Evolutionary conservation across 2,329 filamentous ascomycete genomes (phyloP), one percentile per base, ranked within the genome.

Genomic region (Neopestalotiopsis rosae): DNA sequence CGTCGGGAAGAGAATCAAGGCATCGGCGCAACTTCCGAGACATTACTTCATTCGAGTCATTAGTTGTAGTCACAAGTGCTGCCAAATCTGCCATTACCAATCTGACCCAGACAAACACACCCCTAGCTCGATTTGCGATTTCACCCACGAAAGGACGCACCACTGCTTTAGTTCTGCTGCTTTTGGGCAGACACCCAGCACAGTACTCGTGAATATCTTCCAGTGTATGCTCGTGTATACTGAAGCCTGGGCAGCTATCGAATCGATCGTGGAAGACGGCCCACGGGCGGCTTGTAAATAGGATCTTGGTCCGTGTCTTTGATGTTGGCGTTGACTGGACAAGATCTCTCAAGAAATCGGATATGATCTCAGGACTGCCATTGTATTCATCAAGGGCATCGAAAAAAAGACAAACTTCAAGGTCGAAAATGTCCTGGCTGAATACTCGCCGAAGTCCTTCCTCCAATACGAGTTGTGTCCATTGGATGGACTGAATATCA

Each of bases 331-430:
- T n/a, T 24, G 14, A 7, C 20, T 56, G 5, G 17, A 56, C 14
- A 9, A 71, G 13, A 9, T 68, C 64, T 4, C 66, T 24, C n/a
- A 72, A 59, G 45, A 71, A 61, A 1, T 24, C 42, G 20, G 63
- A 65, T 24, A 72, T 69, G 34, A 70, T 70, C 28, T 69, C 68
- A 1, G 69, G 65, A 7, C 61, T 38, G 1, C 69, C 67, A 30
- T 70, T 69, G n/a, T 70, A 71, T 38, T 72, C 71, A 40, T 72
- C 71, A 9, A 71, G 49, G 2, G 71, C 71, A 45, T 72, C 71
- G 20, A 72, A 42, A 9, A 70, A 52, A 14, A 72, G n/a, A 52
- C 67, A 71, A 13, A 72, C 56, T 9, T 69, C 58, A n/a, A 72
- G 64, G 5, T 56, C 20, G 13, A n/a, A 56, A 17, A 6, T 6